Percentiles rank a stretch among this genome's conserved stretches.
Conservation (phyloP, 1,284 basidiomycete species). For the Trichosporon sp. region DNA sequence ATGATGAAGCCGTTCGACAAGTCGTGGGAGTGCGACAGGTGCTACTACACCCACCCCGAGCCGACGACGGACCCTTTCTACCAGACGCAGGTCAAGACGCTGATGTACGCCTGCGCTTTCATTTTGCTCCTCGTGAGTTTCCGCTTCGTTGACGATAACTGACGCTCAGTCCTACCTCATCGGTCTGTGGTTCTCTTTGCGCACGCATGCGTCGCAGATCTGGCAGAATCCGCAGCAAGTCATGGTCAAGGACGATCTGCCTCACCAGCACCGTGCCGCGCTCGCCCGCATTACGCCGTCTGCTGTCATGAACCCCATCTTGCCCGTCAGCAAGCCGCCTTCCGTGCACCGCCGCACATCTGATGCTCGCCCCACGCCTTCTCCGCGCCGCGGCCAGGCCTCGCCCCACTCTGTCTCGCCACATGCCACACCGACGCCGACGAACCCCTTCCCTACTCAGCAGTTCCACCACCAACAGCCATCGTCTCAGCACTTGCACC, state of each 20-base stretch:
- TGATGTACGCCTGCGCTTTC: constrained; percentile 91
- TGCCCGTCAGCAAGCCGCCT: constrained; percentile 28
- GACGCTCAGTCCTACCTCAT: constrained; percentile 82
- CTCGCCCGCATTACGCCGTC: constrained; percentile 53
- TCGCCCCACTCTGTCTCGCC: neutral
- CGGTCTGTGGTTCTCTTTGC: constrained; percentile 96
- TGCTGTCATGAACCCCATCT: constrained; percentile 44
- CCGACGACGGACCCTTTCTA: constrained; percentile 94
- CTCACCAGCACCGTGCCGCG: constrained; percentile 29
- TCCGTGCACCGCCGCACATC: constrained; percentile 5
- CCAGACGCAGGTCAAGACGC: constrained; percentile 81
- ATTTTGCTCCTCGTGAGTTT: constrained; percentile 78
- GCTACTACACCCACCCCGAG: constrained; percentile 92
- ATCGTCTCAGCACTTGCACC: neutral
- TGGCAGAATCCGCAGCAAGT: constrained; percentile 96
- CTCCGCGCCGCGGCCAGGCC: neutral
- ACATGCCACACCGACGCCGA: neutral
- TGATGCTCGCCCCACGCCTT: neutral
- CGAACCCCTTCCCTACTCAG: neutral
- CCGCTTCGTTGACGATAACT: neutral
- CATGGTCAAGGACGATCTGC: constrained; percentile 60
- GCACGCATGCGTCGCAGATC: constrained; percentile 96
- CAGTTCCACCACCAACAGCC: neutral
- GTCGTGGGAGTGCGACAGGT: constrained; percentile 83
- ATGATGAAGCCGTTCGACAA: constrained; percentile 40